Percentiles rank a stretch among this genome's conserved stretches.
phyloP scores from a whole-genome alignment of 805 yeast genomes.

The Saccharomycopsis amapae region DNA sequence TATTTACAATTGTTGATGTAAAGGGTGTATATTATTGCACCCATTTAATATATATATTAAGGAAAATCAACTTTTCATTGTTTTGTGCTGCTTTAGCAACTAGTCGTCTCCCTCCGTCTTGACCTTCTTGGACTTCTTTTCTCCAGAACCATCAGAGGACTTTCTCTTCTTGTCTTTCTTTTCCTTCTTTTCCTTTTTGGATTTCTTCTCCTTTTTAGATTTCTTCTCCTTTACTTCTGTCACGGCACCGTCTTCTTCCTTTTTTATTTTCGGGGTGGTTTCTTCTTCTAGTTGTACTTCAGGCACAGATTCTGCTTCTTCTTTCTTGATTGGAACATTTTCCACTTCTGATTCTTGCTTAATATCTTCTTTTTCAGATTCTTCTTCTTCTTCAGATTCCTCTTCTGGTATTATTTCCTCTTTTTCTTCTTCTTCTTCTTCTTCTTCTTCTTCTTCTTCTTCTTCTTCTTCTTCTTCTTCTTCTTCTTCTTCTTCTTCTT shows the following conservation, averaged over 20 bases:
- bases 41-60: too few species aligned
- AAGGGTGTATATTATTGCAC: background rate
- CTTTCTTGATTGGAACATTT: slow-evolving; percentile 20
- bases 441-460: slow-evolving; percentile 6
- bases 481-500: slow-evolving; percentile 15
- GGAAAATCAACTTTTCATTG: background rate
- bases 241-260: slow-evolving; percentile 4
- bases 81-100: background rate
- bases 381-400: slow-evolving; percentile 12
- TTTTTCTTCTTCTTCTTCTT: slow-evolving; percentile 15
- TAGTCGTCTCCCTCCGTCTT: background rate
- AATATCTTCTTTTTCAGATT: slow-evolving; percentile 14
- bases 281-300: background rate
- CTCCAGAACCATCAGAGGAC: too few species aligned
- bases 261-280: background rate
- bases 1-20: too few species aligned
- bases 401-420: slow-evolving; percentile 6
- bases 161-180: slow-evolving; percentile 16
- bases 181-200: slow-evolving; percentile 9
- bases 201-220: slow-evolving; percentile 15
- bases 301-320: background rate
- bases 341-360: slow-evolving; percentile 13
- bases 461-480: slow-evolving; percentile 22
- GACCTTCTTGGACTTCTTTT: slow-evolving; percentile 5
- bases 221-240: slow-evolving; percentile 10